phyloP scores from a whole-genome alignment of 2,329 filamentous ascomycete species.

The Botrytis cinerea region DNA sequence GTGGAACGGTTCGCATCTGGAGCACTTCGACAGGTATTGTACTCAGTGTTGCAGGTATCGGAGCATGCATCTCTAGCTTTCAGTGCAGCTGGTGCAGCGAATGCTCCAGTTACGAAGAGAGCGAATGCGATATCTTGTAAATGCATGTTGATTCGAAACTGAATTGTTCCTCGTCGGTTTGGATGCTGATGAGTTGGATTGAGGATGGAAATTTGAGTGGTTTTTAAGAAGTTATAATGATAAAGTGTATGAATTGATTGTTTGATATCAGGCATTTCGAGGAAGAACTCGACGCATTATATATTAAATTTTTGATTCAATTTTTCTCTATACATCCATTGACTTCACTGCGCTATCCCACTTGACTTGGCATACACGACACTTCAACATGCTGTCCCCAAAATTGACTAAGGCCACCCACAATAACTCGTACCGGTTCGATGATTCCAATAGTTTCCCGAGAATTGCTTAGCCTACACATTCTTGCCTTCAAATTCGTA shows the following conservation, averaged over 20 bases:
- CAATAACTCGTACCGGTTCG: neutral
- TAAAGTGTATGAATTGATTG: neutral
- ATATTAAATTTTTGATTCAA: neutral
- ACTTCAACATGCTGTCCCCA: neutral
- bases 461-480: neutral
- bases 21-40: neutral
- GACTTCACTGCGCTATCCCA: neutral
- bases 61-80: slow-evolving; percentile 3
- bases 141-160: neutral
- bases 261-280: neutral
- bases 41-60: neutral
- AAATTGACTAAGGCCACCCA: neutral
- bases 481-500: neutral
- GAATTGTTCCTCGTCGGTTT: neutral
- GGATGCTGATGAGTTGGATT: neutral
- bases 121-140: slow-evolving; percentile 10
- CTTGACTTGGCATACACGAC: neutral
- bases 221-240: neutral
- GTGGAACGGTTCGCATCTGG: neutral
- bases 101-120: slow-evolving; percentile 9
- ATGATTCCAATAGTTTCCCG: neutral
- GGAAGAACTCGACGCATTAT: neutral
- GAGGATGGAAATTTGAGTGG: neutral
- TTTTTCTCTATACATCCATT: neutral
- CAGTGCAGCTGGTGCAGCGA: slow-evolving; percentile 13